Evolutionary conservation across 306 rosid genomes (phyloP).

Genomic region (Erythrophleum fordii): DNA sequence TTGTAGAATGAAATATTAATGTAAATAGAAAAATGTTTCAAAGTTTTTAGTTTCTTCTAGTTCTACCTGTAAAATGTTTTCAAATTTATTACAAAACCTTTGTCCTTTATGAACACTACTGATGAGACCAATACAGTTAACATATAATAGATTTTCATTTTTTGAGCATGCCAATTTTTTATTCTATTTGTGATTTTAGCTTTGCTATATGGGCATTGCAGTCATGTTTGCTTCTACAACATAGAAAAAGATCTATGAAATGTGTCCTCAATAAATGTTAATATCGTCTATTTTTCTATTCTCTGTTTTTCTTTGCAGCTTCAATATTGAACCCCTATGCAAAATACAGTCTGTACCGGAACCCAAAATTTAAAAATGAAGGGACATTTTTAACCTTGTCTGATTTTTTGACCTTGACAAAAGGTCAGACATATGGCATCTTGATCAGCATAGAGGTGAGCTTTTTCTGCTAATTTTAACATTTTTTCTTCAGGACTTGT

Average conservation of each 20-base stretch:
- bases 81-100: not conserved
- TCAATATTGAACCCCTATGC: conserved; percentile 58
- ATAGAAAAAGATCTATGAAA: not conserved
- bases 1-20: not conserved
- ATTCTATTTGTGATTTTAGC: not conserved
- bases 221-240: conserved; percentile 5
- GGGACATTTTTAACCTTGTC: conserved; percentile 65
- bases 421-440: conserved; percentile 54
- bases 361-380: conserved; percentile 53
- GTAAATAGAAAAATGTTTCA: not conserved
- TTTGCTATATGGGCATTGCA: not conserved
- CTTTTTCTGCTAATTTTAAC: not conserved
- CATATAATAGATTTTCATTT: not conserved
- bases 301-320: conserved; percentile 55
- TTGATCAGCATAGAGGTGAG: conserved; percentile 81
- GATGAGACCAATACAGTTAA: not conserved
- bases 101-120: not conserved
- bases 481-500: conserved; percentile 4
- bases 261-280: not conserved
- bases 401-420: conserved; percentile 69
- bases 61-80: not conserved
- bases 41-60: not conserved
- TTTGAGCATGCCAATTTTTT: not conserved
- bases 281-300: conserved; percentile 21
- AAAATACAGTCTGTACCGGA: conserved; percentile 51